A percentile compares a stretch with the other conserved stretches of the same genome.
Conservation (phyloP, 805 yeast species). For the Hemisphaericaspora nanyangensis region DNA sequence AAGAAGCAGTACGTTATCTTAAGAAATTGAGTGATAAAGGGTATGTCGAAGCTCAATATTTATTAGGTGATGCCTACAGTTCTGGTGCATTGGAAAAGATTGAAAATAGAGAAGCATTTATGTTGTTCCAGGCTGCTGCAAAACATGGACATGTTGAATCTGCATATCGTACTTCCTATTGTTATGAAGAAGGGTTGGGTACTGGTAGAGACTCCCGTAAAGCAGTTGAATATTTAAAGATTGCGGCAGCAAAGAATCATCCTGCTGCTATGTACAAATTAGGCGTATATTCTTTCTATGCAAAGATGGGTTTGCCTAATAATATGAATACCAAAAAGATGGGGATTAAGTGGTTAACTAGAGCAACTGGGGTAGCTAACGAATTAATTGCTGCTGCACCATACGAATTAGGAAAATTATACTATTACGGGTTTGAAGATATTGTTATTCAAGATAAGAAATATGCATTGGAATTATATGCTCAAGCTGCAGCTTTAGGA, state of each 20-base stretch:
- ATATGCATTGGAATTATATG: constrained; percentile 82
- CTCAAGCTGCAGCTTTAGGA: constrained; percentile 86
- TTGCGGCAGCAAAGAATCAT: constrained; percentile 88
- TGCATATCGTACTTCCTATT: constrained; percentile 85
- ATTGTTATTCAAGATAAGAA: constrained; percentile 77
- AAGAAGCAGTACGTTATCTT: constrained; percentile 72
- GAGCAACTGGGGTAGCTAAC: constrained; percentile 82
- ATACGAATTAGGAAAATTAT: constrained; percentile 82
- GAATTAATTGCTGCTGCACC: constrained; percentile 92
- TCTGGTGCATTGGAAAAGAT: constrained; percentile 81
- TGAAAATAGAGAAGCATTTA: constrained; percentile 73
- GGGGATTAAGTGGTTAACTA: constrained; percentile 89
- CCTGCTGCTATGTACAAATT: constrained; percentile 96
- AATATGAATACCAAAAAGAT: constrained; percentile 69
- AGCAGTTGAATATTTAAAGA: constrained; percentile 75
- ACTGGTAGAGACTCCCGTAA: constrained; percentile 83
- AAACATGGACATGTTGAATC: constrained; percentile 91
- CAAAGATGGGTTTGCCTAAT: constrained; percentile 75
- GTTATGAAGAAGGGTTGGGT: constrained; percentile 93
- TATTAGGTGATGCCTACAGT: constrained; percentile 84
- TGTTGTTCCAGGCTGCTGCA: constrained; percentile 81
- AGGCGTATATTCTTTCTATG: constrained; percentile 82
- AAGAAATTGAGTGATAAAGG: constrained; percentile 75
- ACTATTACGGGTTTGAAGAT: constrained; percentile 80
- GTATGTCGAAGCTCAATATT: constrained; percentile 84